These are phyloP conservation scores for Cudoniella acicularis DNA, from an alignment of 495 filamentous ascomycete genomes.

Conservation along the genomic window DNA sequence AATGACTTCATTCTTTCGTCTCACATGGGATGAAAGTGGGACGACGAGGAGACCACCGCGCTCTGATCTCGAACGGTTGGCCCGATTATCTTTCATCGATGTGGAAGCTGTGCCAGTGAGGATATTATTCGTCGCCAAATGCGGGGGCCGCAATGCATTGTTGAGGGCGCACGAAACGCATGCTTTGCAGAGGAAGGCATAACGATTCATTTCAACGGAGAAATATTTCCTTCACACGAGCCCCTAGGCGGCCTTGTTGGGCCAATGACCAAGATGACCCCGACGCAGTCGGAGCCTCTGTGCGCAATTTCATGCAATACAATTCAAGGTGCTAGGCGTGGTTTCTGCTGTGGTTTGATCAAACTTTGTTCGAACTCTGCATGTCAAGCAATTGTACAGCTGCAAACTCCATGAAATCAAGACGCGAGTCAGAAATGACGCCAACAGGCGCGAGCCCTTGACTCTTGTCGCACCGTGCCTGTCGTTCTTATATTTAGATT, in stretches of 20 bases:
- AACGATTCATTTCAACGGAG: slow-evolving; percentile 17
- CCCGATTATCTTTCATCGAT: neutral
- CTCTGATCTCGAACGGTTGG: neutral
- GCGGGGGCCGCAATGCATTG: neutral
- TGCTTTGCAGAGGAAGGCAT: slow-evolving; percentile 8
- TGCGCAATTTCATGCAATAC: slow-evolving; percentile 14
- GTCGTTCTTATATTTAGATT: neutral
- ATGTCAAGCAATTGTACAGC: neutral
- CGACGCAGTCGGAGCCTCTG: slow-evolving; percentile 1
- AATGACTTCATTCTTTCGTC: neutral
- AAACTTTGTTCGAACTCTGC: neutral
- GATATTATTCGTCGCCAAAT: neutral
- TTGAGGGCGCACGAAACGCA: neutral
- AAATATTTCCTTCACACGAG: slow-evolving; percentile 14
- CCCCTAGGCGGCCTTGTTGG: neutral
- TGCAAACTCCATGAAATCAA: neutral
- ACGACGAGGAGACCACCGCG: neutral
- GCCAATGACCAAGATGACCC: neutral
- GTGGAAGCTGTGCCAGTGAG: neutral
- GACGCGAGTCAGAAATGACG: neutral
- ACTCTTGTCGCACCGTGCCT: neutral
- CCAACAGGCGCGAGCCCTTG: neutral
- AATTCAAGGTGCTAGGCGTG: neutral
- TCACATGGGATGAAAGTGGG: slow-evolving; percentile 1
- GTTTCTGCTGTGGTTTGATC: neutral